Percentiles rank a stretch among this genome's conserved stretches.
Evolutionary conservation across 495 filamentous ascomycete species (phyloP).

Genomic region (Penicillium argentinense): DNA sequence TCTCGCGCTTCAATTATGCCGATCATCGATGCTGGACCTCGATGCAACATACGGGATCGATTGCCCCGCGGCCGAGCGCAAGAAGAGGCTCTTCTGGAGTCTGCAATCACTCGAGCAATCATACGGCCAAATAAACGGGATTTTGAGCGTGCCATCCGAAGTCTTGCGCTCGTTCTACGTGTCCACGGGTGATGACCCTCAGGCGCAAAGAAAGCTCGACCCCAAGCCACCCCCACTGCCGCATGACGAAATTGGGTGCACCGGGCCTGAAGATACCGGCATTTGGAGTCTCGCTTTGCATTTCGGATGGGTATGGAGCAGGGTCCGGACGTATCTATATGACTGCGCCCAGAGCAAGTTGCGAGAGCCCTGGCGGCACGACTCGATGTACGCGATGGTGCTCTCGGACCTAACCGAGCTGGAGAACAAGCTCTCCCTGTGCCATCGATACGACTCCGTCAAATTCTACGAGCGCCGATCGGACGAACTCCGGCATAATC

Average conservation of each 20-base stretch:
- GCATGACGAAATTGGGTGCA: slow-evolving; percentile 34
- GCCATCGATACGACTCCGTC: slow-evolving; percentile 48
- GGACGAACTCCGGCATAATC: slow-evolving; percentile 34
- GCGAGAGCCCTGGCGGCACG: slow-evolving; percentile 47
- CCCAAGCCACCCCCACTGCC: slow-evolving; percentile 37
- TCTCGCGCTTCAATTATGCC: slow-evolving; percentile 44
- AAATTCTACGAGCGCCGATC: slow-evolving; percentile 45
- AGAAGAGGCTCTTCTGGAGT: slow-evolving; percentile 47
- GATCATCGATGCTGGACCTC: slow-evolving; percentile 43
- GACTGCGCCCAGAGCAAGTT: slow-evolving; percentile 42
- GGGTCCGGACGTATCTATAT: slow-evolving; percentile 39
- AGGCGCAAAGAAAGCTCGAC: slow-evolving; percentile 9
- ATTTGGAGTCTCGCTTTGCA: slow-evolving; percentile 45
- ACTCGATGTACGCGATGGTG: slow-evolving; percentile 46
- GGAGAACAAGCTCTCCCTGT: slow-evolving; percentile 44
- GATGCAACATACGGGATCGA: slow-evolving; percentile 33
- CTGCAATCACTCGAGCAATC: slow-evolving; percentile 42
- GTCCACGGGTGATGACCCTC: slow-evolving; percentile 18
- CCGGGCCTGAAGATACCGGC: slow-evolving; percentile 29
- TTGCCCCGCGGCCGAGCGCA: slow-evolving; percentile 34
- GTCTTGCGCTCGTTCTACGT: slow-evolving; percentile 34
- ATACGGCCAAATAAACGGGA: slow-evolving; percentile 42
- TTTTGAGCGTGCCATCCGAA: slow-evolving; percentile 35
- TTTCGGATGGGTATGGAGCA: slow-evolving; percentile 48
- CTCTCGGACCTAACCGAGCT: slow-evolving; percentile 45